These are phyloP conservation scores for Apiospora rasikravindrae DNA, from an alignment of 2,329 filamentous ascomycete genomes.

Conservation along the genomic window DNA sequence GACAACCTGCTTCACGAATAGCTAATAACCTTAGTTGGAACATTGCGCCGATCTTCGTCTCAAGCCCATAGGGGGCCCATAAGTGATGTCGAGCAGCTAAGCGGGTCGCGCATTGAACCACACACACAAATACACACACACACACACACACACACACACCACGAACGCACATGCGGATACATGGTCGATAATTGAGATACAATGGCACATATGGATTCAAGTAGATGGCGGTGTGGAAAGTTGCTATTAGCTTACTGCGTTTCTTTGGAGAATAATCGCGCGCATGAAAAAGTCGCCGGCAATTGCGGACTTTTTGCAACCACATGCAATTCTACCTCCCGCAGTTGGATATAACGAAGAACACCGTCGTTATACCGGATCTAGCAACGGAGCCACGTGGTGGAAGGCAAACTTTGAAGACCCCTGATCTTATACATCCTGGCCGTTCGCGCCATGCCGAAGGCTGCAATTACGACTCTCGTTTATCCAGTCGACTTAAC, in stretches of 20 bases:
- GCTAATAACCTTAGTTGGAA: conserved; percentile 13
- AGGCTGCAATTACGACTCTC: not conserved
- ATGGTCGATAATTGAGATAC: not conserved
- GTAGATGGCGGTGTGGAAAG: not conserved
- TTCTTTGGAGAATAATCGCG: not conserved
- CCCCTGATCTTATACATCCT: conserved; percentile 4
- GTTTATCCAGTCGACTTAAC: not conserved
- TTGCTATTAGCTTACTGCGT: not conserved
- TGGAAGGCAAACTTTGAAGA: not conserved
- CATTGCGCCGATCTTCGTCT: conserved; percentile 16
- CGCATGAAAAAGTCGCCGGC: not conserved
- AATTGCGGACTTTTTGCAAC: not conserved
- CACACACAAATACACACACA: not conserved
- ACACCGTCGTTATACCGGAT: conserved; percentile 6
- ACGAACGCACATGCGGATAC: not conserved
- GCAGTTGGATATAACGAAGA: not conserved
- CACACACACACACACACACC: not conserved
- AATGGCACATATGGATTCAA: not conserved
- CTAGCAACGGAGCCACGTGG: conserved; percentile 16
- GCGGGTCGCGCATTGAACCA: conserved; percentile 7
- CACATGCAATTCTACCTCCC: not conserved
- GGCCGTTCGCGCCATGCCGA: not conserved
- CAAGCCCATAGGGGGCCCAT: not conserved
- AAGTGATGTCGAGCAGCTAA: conserved; percentile 12
- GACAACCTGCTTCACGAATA: conserved; percentile 14